Conservation (phyloP, 2,329 filamentous ascomycete genomes). For the Zasmidium citrigriseum region DNA sequence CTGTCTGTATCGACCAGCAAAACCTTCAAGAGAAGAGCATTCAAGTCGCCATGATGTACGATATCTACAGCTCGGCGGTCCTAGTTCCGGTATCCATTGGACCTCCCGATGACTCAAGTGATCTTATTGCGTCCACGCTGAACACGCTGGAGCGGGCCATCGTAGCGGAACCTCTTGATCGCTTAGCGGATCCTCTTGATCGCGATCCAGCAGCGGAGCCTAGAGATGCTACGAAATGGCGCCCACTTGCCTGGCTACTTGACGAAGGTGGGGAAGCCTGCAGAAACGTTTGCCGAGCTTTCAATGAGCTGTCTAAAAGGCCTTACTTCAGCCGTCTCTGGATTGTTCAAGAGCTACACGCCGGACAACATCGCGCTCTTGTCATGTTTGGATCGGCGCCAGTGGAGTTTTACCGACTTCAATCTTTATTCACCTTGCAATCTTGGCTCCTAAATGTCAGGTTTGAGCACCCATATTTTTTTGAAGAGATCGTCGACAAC, state of each 20-base stretch:
- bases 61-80: neutral
- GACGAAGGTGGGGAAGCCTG: neutral
- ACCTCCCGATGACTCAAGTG: neutral
- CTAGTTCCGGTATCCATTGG: neutral
- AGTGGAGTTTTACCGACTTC: neutral
- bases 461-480: no score
- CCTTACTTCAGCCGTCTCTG: neutral
- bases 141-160: neutral
- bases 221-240: no score
- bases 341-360: neutral
- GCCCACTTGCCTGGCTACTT: neutral
- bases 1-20: conserved; percentile 7
- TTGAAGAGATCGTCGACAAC: no score
- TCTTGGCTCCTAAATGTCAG: no score
- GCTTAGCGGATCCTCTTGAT: neutral
- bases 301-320: neutral
- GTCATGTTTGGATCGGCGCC: neutral
- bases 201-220: neutral
- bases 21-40: conserved; percentile 4
- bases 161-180: neutral
- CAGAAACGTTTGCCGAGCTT: neutral
- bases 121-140: neutral
- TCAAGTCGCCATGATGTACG: conserved; percentile 5
- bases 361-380: neutral
- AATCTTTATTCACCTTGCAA: neutral